phyloP scores from a whole-genome alignment of 164 flowering plant species.

The Amborella trichopoda region DNA sequence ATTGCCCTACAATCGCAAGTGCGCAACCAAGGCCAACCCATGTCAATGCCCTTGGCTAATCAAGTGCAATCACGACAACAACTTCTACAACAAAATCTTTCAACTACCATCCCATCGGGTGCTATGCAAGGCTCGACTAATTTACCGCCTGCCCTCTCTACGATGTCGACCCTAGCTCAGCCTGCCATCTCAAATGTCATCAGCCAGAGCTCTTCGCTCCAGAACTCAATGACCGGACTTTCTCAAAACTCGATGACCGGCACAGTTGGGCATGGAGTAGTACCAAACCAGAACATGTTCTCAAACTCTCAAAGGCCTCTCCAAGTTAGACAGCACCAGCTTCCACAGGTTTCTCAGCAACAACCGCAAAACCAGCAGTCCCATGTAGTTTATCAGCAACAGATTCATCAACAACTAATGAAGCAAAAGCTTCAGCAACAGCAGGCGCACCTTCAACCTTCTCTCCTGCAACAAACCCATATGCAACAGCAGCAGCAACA shows the following conservation, averaged over 20 bases:
- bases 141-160: conserved; percentile 33
- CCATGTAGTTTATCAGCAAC: no score
- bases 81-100: conserved; percentile 36
- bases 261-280: conserved; percentile 52
- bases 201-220: conserved; percentile 45
- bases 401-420: conserved; percentile 26
- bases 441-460: conserved; percentile 33
- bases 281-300: conserved; percentile 46
- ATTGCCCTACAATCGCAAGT: no score
- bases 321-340: conserved; percentile 49
- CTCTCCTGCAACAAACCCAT: conserved; percentile 38
- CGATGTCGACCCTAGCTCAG: conserved; percentile 35
- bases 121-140: conserved; percentile 44
- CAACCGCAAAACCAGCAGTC: conserved; percentile 15
- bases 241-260: conserved; percentile 36
- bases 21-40: conserved; percentile 43
- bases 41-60: conserved; percentile 35
- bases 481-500: conserved; percentile 53
- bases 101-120: conserved; percentile 30
- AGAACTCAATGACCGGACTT: conserved; percentile 38
- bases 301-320: conserved; percentile 55
- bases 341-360: conserved; percentile 30
- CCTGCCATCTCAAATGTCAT: conserved; percentile 31
- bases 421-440: conserved; percentile 48
- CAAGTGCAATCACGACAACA: conserved; percentile 57